Percentiles rank a stretch among this genome's conserved stretches.
Evolutionary conservation across 148 eudicot genomes (phyloP).

Genomic region (Amaranthus palmeri): DNA sequence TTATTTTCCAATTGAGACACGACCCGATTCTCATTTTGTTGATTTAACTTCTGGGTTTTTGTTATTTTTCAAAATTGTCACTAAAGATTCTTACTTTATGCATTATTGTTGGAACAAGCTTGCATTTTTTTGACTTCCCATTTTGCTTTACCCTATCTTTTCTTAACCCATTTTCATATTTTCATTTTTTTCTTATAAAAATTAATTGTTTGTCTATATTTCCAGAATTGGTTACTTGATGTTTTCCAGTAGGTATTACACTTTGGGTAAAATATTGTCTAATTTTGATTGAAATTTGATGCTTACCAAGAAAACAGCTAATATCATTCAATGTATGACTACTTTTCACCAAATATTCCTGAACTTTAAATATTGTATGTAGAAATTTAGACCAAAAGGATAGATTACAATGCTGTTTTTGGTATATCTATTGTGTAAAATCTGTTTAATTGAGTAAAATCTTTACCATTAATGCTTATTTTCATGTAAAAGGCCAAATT

Average conservation of each 20-base stretch:
- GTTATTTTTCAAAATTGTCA: background rate
- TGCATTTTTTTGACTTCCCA: background rate
- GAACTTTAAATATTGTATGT: background rate
- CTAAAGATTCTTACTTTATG: slow-evolving; percentile 6
- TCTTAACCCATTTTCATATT: too few species aligned
- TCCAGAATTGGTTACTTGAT: background rate
- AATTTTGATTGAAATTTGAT: background rate
- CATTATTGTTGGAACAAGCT: background rate
- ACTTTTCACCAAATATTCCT: background rate
- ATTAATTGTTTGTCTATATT: background rate
- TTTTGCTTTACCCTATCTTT: too few species aligned
- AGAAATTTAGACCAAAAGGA: background rate
- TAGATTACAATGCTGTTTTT: too few species aligned
- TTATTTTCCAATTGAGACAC: too few species aligned
- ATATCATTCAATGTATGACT: background rate
- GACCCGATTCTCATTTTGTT: background rate
- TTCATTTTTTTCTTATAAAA: background rate
- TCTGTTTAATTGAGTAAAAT: too few species aligned
- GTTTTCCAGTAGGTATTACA: slow-evolving; percentile 6
- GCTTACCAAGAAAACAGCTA: background rate
- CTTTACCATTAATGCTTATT: too few species aligned
- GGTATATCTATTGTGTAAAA: too few species aligned
- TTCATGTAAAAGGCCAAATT: too few species aligned
- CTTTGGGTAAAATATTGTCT: background rate
- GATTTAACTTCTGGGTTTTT: background rate